phyloP scores from a whole-genome alignment of 441 rosid genomes.

The Euphorbia celastroides region DNA sequence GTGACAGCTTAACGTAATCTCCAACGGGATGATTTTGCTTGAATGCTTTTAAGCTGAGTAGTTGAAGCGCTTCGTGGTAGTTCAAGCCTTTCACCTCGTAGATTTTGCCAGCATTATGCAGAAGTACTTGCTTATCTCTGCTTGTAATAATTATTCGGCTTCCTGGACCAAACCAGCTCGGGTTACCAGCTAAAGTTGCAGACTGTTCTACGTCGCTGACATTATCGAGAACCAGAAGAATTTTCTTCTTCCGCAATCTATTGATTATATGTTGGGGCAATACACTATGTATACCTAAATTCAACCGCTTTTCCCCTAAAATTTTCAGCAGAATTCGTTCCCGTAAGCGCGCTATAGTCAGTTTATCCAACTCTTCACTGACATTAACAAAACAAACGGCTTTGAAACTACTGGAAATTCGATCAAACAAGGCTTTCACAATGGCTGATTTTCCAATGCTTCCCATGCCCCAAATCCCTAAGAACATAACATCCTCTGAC shows the following conservation, averaged over 20 bases:
- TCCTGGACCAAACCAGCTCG: constrained; percentile 20
- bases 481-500: background rate
- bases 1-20: constrained; percentile 13
- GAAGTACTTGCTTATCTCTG: constrained; percentile 19
- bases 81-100: constrained; percentile 13
- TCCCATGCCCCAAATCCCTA: constrained; percentile 21
- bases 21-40: constrained; percentile 9
- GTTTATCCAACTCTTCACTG: constrained; percentile 11
- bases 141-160: constrained; percentile 19
- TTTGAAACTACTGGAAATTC: background rate
- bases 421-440: constrained; percentile 12
- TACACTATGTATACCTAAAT: constrained; percentile 11
- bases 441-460: constrained; percentile 19
- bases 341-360: background rate
- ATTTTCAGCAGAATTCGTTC: constrained; percentile 14
- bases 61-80: constrained; percentile 17
- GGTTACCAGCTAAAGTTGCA: constrained; percentile 14
- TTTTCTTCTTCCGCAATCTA: constrained; percentile 5
- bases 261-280: constrained; percentile 9
- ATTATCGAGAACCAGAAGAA: constrained; percentile 17
- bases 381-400: constrained; percentile 17
- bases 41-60: constrained; percentile 17
- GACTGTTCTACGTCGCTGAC: constrained; percentile 12
- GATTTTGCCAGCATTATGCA: background rate
- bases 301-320: constrained; percentile 6